A percentile compares a stretch with the other conserved stretches of the same genome.
phyloP scores from a whole-genome alignment of 306 rosid genomes.

The Castanopsis chinensis region DNA sequence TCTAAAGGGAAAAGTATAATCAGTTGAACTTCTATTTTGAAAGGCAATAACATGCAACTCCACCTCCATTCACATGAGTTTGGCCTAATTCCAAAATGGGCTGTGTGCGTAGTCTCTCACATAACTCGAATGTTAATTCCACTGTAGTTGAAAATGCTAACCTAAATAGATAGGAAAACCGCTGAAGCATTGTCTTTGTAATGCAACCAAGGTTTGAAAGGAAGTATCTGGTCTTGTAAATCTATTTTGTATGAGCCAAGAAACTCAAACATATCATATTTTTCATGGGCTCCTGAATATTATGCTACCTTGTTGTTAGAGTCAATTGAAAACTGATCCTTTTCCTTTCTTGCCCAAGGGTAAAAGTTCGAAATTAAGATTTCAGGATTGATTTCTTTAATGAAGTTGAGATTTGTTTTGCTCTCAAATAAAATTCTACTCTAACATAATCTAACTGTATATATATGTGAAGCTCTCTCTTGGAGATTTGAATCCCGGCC shows the following conservation, averaged over 20 bases:
- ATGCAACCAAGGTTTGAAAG: background rate
- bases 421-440: too few relatives aligned
- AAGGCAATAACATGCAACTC: too few relatives aligned
- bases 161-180: background rate
- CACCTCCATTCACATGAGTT: too few relatives aligned
- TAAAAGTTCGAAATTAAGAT: background rate
- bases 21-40: too few relatives aligned
- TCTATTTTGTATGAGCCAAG: background rate
- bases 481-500: too few relatives aligned
- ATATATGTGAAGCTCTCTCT: accelerated
- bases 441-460: too few relatives aligned
- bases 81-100: too few relatives aligned
- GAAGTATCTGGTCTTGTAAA: background rate
- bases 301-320: too few relatives aligned
- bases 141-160: background rate
- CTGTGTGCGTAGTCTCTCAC: background rate
- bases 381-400: background rate
- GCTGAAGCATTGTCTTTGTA: background rate
- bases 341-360: background rate
- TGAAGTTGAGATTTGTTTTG: background rate
- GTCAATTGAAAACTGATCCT: too few relatives aligned
- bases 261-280: too few relatives aligned
- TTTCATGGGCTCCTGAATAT: too few relatives aligned
- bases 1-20: too few relatives aligned
- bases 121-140: background rate